Evolutionary conservation across 345 rosid species (phyloP), one percentile per base, ranked within the genome.

Genomic region (Salix koriyanagi): DNA sequence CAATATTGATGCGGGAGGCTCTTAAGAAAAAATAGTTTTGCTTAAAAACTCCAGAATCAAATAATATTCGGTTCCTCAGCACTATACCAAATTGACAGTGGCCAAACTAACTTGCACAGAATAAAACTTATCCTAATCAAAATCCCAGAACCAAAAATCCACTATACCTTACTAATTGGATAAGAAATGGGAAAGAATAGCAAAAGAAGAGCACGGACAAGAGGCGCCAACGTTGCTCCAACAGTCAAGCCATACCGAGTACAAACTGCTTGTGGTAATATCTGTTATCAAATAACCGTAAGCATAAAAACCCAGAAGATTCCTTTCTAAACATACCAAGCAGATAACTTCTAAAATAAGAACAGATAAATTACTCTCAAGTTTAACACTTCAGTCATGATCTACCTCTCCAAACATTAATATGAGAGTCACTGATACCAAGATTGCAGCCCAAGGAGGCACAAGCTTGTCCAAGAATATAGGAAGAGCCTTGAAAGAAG

Each of bases 201-300:
- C 25, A 88, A 4, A 69, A 96, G 91, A 73, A 93, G 97, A 80
- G 86, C 76, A 48, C 86, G 93, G 44, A 93, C 98, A 80, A 96
- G 60, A 0, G 99, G 98, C 60, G 97, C 92, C 92, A 86, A 81
- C 19, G 86, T 78, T 7, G 99, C 99, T 83, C 99, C 99, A 78
- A 91, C 91, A 72, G 83, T 92, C 81, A 96, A 86, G 65, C 98
- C 99, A 72, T 96, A 93, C n/a, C 94, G 92, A 67, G 94, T 90
- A 71, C 98, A 96, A 70, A 96, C 69, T 2, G 99, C 94, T 71
- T 96, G 98, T 34, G 99, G 97, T 85, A 95, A 67, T 85, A 95
- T 95, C 99, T 95, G 81, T 70, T 69, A 23, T 75, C 26, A 73
- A 69, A 85, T 5, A 19, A 10, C 42, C 44, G 4, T n/a, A 61